Evolutionary conservation across 129 eudicot genomes (phyloP), one percentile per base, ranked within the genome.

Genomic region (Artemisia annua): DNA sequence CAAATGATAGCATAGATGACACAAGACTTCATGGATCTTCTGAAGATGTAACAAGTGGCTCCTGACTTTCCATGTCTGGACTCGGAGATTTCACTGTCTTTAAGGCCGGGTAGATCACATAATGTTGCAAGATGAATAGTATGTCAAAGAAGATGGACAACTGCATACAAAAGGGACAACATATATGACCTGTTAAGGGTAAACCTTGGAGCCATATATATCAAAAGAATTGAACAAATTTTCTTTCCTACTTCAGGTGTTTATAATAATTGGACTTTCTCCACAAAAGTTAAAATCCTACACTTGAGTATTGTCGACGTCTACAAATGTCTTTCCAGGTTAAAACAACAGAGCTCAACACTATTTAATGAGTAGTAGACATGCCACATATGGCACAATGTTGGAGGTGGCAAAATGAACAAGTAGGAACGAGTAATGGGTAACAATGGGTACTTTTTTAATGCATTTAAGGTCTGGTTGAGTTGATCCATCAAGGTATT

Each of bases 121-220:
- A 94, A 80, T 94, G 98, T 81, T 94, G 98, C 60, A 90, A 7
- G 72, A 94, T 94, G 86, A 94, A 90, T 62, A 94, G 57, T 63
- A 94, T 35, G 85, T 93, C 98, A 63, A 93, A 93, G 85, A 90
- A 90, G 69, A 93, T 72, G 2, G 98, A 89, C 72, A 90, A 96
- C 98, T 93, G 87, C 67, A 78, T 63, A 66, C 22, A 50, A 48
- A 48, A 68, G 3, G 19, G 16, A 26, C 28, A 26, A 26, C 0
- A 26, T 26, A 26, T 26, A 26, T 26, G 28, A 26, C 6, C 6
- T 35, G 43, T 35, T 35, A 35, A 35, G 43, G 43, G 43, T 35
- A 35, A 35, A 35, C 43, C 43, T 35, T 35, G 43, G 1, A 35
- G 43, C 43, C 43, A 35, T 35, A 35, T 35, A 35, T 6, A 4